These are phyloP conservation scores for Phialophora verrucosa DNA, from an alignment of 2,329 filamentous ascomycete species.

Conservation along the genomic window DNA sequence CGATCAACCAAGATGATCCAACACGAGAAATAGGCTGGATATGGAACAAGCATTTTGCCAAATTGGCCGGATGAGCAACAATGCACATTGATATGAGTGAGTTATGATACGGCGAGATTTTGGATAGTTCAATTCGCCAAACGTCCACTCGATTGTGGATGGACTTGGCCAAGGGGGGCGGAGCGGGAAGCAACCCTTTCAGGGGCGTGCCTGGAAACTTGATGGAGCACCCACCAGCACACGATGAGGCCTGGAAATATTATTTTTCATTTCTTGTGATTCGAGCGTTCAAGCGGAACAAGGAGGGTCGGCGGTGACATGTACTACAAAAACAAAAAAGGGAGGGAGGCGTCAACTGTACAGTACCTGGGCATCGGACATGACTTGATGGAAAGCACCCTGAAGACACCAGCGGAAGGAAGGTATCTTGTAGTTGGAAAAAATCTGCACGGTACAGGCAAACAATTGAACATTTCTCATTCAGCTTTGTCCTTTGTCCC, in stretches of 20 bases:
- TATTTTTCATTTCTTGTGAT: conserved; percentile 8
- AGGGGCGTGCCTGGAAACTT: not conserved
- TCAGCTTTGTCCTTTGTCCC: not conserved
- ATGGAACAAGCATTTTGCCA: conserved; percentile 97
- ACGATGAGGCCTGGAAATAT: not conserved
- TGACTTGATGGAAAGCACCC: conserved; percentile 7
- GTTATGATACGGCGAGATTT: not conserved
- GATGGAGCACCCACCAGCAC: not conserved
- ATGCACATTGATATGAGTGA: too few species aligned
- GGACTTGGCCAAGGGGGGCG: not conserved
- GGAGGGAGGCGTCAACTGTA: conserved; percentile 11
- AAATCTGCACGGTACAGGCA: conserved; percentile 5
- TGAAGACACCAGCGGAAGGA: conserved; percentile 1
- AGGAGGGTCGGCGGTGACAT: conserved; percentile 15
- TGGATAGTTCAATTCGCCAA: conserved; percentile 3
- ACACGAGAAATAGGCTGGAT: conserved; percentile 88
- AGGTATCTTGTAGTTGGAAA: conserved; percentile 22
- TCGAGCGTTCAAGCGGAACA: conserved; percentile 29
- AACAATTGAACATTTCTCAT: conserved; percentile 6
- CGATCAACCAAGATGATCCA: conserved; percentile 92
- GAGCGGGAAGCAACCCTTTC: not conserved
- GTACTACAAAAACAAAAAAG: conserved; percentile 17
- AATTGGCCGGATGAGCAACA: conserved; percentile 47
- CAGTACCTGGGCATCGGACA: conserved; percentile 7
- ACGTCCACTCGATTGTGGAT: not conserved